phyloP scores from a whole-genome alignment of 164 flowering plant genomes.

The Buxus sempervirens region DNA sequence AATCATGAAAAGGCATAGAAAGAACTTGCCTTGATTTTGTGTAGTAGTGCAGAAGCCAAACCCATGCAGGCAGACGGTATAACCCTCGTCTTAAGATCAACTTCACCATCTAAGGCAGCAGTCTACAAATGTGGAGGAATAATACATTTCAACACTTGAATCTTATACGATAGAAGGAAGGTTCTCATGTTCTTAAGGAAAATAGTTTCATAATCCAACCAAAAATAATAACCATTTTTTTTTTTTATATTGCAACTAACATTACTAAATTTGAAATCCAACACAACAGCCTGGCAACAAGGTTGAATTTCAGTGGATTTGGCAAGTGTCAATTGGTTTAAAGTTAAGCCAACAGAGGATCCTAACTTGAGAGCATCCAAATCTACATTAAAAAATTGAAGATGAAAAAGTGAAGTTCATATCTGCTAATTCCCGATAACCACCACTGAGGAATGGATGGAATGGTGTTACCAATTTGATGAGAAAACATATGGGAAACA shows the following conservation, averaged over 20 bases:
- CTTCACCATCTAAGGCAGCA: constrained; percentile 95
- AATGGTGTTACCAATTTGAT: not conserved
- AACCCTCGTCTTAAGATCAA: constrained; percentile 86
- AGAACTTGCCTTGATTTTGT: constrained; percentile 78
- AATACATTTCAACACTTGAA: not conserved
- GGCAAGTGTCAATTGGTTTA: no score
- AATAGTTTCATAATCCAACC: not conserved
- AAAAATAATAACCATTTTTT: not conserved
- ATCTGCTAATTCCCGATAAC: no score
- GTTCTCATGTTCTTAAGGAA: not conserved
- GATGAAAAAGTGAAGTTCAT: not conserved
- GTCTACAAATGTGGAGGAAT: constrained; percentile 49
- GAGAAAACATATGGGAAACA: no score
- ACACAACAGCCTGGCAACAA: no score
- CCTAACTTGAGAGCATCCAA: no score
- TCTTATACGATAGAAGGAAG: not conserved
- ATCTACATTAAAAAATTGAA: not conserved
- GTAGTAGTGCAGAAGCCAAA: constrained; percentile 70
- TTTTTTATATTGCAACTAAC: not conserved
- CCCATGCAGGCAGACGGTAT: constrained; percentile 91
- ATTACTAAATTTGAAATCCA: no score
- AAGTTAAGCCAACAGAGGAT: no score
- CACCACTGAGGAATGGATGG: not conserved
- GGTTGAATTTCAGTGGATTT: no score
- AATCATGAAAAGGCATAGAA: constrained; percentile 8